Conservation (phyloP, 2,329 filamentous ascomycete genomes). For the Aspergillus hortae region DNA sequence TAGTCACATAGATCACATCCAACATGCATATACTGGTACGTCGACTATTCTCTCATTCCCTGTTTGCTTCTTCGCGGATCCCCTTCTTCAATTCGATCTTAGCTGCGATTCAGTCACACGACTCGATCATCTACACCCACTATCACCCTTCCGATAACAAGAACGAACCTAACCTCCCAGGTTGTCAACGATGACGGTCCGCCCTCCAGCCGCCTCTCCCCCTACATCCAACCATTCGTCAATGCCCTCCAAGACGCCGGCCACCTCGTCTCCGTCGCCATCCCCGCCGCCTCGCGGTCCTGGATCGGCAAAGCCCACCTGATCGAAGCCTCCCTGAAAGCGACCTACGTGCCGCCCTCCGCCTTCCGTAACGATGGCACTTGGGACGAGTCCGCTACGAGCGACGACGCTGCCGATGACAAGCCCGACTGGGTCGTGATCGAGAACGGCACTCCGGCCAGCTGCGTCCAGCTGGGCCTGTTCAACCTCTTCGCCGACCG, state of each 20-base stretch:
- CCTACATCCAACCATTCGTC: slow-evolving; percentile 70
- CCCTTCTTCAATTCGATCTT: neutral
- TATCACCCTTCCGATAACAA: neutral
- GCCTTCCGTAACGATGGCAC: slow-evolving; percentile 53
- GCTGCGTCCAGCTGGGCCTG: slow-evolving; percentile 72
- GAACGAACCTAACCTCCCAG: slow-evolving; percentile 17
- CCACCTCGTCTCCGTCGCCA: slow-evolving; percentile 79
- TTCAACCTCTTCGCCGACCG: slow-evolving; percentile 69
- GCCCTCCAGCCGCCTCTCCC: slow-evolving; percentile 67
- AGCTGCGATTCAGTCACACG: slow-evolving; percentile 8
- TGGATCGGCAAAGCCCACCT: slow-evolving; percentile 98
- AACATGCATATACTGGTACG: slow-evolving; percentile 48
- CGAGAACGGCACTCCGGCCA: slow-evolving; percentile 72
- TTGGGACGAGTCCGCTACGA: slow-evolving; percentile 37
- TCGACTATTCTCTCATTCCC: slow-evolving; percentile 7
- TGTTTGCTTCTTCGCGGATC: slow-evolving; percentile 8
- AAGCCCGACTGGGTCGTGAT: slow-evolving; percentile 63
- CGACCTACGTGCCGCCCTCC: slow-evolving; percentile 68
- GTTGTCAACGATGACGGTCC: slow-evolving; percentile 70
- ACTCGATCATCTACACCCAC: neutral
- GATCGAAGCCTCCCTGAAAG: slow-evolving; percentile 78
- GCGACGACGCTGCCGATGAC: slow-evolving; percentile 17
- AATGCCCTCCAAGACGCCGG: slow-evolving; percentile 65
- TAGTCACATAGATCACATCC: neutral
- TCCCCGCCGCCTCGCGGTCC: slow-evolving; percentile 81